Evolutionary conservation across 148 eudicot genomes (phyloP).

Genomic region (Arctostaphylos glauca): DNA sequence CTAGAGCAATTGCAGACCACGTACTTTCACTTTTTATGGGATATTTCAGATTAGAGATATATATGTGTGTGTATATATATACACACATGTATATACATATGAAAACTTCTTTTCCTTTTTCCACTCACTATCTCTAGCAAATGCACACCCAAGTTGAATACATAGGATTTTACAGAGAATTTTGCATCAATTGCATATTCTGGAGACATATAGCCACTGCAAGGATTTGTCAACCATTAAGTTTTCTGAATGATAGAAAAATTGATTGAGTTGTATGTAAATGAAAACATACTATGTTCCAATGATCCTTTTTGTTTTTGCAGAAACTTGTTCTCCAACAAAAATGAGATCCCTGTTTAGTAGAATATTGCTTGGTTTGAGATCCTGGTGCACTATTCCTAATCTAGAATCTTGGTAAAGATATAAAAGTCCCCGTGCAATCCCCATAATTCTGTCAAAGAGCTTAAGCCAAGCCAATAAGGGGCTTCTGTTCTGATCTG

Average conservation of each 20-base stretch:
- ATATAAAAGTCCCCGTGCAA: conserved; percentile 6
- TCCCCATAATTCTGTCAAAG: conserved; percentile 3
- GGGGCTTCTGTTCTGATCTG: neutral
- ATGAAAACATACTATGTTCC: conserved; percentile 30
- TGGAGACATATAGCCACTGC: conserved; percentile 36
- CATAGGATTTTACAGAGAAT: conserved; percentile 18
- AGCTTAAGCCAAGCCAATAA: neutral
- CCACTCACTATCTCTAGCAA: conserved; percentile 12
- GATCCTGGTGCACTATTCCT: conserved; percentile 26
- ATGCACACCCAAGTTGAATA: neutral
- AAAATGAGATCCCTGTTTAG: conserved; percentile 25
- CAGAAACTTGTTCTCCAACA: conserved; percentile 14
- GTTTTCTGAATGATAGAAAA: no score
- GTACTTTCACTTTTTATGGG: no score
- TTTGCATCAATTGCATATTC: conserved; percentile 28
- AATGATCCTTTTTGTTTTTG: conserved; percentile 17
- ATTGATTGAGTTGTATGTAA: no score
- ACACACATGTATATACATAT: neutral
- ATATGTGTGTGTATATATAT: no score
- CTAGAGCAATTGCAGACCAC: neutral
- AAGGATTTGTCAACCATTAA: neutral
- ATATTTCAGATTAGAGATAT: no score
- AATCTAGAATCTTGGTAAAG: conserved; percentile 23
- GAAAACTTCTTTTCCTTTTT: neutral
- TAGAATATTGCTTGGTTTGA: conserved; percentile 31